phyloP scores from a whole-genome alignment of 768 basidiomycete species.

The Trametes coccinea region DNA sequence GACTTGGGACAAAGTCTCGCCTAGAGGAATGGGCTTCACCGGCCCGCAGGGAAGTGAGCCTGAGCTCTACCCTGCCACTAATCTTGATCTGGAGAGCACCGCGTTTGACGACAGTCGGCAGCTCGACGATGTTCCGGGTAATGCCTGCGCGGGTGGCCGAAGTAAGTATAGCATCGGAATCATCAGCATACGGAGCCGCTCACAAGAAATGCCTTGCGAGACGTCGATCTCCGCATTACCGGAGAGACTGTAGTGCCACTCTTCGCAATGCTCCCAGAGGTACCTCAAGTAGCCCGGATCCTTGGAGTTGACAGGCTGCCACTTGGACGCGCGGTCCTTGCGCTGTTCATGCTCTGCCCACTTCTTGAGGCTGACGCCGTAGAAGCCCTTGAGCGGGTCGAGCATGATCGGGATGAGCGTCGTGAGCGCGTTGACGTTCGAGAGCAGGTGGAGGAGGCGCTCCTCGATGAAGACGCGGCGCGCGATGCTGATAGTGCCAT shows the following conservation, averaged over 20 bases:
- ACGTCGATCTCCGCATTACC: conserved; percentile 22
- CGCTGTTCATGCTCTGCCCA: conserved; percentile 30
- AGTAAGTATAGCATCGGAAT: not conserved
- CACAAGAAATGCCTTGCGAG: conserved; percentile 25
- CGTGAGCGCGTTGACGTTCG: conserved; percentile 30
- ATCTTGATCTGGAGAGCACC: conserved; percentile 30
- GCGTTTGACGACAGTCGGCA: conserved; percentile 30
- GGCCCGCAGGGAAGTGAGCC: conserved; percentile 20
- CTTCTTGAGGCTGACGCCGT: conserved; percentile 25
- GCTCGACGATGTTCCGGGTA: conserved; percentile 31
- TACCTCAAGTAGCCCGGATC: conserved; percentile 24
- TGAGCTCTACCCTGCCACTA: conserved; percentile 28
- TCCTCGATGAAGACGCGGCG: conserved; percentile 31
- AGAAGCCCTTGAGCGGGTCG: conserved; percentile 18
- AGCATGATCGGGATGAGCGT: conserved; percentile 28
- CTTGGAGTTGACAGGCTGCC: conserved; percentile 18
- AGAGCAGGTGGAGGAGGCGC: conserved; percentile 28
- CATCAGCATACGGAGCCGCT: not conserved
- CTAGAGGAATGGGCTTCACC: conserved; percentile 14
- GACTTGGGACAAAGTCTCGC: conserved; percentile 5
- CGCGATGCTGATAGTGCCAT: conserved; percentile 30
- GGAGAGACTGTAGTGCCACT: conserved; percentile 30
- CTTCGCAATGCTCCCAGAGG: conserved; percentile 31
- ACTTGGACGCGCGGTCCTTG: conserved; percentile 25
- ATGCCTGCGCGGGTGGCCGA: conserved; percentile 18